phyloP scores from a whole-genome alignment of 805 yeast species.

The Starmerella geochares region DNA sequence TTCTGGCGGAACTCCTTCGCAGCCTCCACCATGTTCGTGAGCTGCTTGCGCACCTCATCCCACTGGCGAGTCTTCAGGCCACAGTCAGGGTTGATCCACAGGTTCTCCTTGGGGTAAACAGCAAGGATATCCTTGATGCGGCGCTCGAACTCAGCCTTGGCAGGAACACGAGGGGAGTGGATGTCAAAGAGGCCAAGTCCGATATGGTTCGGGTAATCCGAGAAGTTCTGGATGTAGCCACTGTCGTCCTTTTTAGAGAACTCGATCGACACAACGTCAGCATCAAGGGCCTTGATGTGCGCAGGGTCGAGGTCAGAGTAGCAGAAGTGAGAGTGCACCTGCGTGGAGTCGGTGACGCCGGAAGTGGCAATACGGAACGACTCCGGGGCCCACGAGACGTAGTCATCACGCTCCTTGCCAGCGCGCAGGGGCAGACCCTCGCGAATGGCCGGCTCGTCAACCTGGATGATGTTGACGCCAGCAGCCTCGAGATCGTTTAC shows the following conservation, averaged over 20 bases:
- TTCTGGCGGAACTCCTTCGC: slow-evolving; percentile 86
- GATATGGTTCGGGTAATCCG: slow-evolving; percentile 98
- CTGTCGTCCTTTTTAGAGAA: slow-evolving; percentile 99
- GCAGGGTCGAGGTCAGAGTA: slow-evolving; percentile 99
- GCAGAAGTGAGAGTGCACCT: slow-evolving; percentile 99
- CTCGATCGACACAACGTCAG: slow-evolving; percentile 98
- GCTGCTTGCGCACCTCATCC: slow-evolving; percentile 91
- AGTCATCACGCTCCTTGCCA: slow-evolving; percentile 91
- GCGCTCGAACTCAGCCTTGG: slow-evolving; percentile 88
- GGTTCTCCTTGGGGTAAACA: slow-evolving; percentile 94
- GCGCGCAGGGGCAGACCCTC: slow-evolving; percentile 99
- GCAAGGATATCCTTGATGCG: slow-evolving; percentile 91
- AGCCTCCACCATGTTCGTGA: slow-evolving; percentile 98
- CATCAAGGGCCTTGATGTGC: slow-evolving; percentile 98
- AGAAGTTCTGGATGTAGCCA: slow-evolving; percentile 93
- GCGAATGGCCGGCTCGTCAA: slow-evolving; percentile 99
- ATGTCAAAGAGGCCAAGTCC: slow-evolving; percentile 98
- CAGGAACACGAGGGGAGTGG: slow-evolving; percentile 99
- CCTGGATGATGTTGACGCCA: slow-evolving; percentile 96
- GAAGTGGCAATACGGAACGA: slow-evolving; percentile 99
- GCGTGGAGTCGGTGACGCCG: slow-evolving; percentile 89
- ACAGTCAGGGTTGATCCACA: slow-evolving; percentile 99
- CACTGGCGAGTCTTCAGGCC: slow-evolving; percentile 99
- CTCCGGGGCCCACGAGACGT: slow-evolving; percentile 98
- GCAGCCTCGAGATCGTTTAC: slow-evolving; percentile 97